Evolutionary conservation across 2,329 filamentous ascomycete genomes (phyloP).

Genomic region (Verruconis gallopava): DNA sequence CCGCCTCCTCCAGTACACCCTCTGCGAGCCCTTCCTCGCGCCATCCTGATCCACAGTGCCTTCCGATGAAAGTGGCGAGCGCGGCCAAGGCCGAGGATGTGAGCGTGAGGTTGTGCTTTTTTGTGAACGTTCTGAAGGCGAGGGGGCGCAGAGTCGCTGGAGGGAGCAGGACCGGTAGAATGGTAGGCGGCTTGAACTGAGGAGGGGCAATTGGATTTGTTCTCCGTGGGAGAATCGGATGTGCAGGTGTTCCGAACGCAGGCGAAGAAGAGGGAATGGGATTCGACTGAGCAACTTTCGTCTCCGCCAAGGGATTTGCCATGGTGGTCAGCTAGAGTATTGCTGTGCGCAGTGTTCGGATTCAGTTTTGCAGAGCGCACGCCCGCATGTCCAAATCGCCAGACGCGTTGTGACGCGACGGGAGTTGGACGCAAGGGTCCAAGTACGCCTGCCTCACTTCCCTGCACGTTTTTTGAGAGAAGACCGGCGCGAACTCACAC

Average conservation of each 20-base stretch:
- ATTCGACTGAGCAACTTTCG: slow-evolving; percentile 24
- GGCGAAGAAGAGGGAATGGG: slow-evolving; percentile 78
- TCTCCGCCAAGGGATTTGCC: neutral
- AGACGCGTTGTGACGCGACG: no score
- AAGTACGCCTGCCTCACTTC: no score
- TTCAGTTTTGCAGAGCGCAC: no score
- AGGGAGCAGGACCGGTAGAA: slow-evolving; percentile 81
- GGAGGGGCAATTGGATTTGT: slow-evolving; percentile 32
- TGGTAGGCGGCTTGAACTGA: slow-evolving; percentile 30
- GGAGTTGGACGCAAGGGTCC: no score
- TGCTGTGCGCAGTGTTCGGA: no score
- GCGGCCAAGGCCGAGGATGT: slow-evolving; percentile 76
- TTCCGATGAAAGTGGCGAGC: slow-evolving; percentile 78
- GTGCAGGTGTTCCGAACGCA: slow-evolving; percentile 74
- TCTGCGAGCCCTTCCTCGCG: slow-evolving; percentile 89
- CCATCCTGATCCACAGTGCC: slow-evolving; percentile 92
- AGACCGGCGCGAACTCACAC: no score
- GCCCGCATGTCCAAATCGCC: no score
- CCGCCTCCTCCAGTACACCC: slow-evolving; percentile 80
- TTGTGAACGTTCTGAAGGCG: slow-evolving; percentile 91
- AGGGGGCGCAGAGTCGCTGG: slow-evolving; percentile 76
- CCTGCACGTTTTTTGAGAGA: no score
- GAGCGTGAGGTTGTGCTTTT: slow-evolving; percentile 90
- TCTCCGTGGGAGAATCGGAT: slow-evolving; percentile 52
- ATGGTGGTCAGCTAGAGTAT: no score